Base-by-base conservation (phyloP, 257 asterid genomes). In the Oldenlandia corymbosa region DNA sequence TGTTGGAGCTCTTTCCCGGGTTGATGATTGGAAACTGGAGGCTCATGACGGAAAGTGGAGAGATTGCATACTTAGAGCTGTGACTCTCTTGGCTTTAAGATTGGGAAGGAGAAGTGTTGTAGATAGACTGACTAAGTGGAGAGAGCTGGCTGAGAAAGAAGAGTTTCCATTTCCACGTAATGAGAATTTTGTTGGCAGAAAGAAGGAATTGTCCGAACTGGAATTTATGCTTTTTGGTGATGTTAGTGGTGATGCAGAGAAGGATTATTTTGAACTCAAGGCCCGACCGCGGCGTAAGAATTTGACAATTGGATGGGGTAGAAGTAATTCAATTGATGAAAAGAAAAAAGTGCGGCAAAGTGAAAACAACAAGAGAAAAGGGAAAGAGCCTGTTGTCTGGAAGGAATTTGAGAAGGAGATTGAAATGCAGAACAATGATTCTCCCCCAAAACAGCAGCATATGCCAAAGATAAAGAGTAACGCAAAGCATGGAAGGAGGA, bases 1-100 rank as follows among this genome's bases (percentile, higher is more conserved):
- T 5, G 81, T 93, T 48, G 65, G 68, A 47, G 73, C 81, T 45
- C 92, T 93, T 65, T 78, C 90, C 45, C 96, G 94, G 54, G 90
- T 82, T 20, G 99, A 85, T 36, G 97, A 93, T 78, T 93, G 97
- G 99, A 88, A 88, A 68, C 85, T 93, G 2, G 95, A 90, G 80
- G 97, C 95, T 36, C 80, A 71, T 39, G 95, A 85, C 60, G 96
- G 95, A 39, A 81, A 79, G 75, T 93, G 99, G 99, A 79, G 99
- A 81, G 91, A 90, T 43, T 93, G 99, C 80, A 82, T 93, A 39
- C 62, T 87, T 30, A 68, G 88, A 66, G 96, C 96, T 5, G 94
- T 90, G 27, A 81, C 97, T 14, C 90, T 93, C 45, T 69, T 93
- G 85, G 99, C 99, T 6, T 68, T 90, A 77, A 81, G 95, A 74